Evolutionary conservation across 2,329 filamentous ascomycete genomes (phyloP), one percentile per base, ranked within the genome.

Genomic region (Microascus cirrosus): DNA sequence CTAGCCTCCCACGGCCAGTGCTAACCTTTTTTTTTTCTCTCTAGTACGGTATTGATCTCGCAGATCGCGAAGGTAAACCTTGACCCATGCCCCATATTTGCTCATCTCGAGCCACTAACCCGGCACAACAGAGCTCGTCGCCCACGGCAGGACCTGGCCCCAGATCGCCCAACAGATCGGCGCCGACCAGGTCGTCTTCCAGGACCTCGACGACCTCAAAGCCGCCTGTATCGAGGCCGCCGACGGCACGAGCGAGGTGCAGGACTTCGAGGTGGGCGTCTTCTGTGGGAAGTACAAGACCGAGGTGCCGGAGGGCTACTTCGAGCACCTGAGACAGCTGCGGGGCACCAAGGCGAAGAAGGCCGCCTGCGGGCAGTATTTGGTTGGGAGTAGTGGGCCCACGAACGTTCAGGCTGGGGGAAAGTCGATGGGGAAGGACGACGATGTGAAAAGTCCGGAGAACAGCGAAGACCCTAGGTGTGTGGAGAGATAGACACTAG

Each of bases 281-380:
- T 96, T 97, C 74, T 90, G 85, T 67, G 93, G 93, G 53, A 83
- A 85, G 62, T 96, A 96, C 71, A 79, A 89, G 61, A 96, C 93
- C 0, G 83, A 84, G 0, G 87, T 96, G 1, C 82, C 86, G 1
- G 80, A 85, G 7, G 85, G 81, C 42, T 96, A 96, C 73, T 94
- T 96, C 64, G 83, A 89, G 63, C 89, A 90, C 65, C 77, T 95
- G 5, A 86, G 45, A 1, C 45, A 13, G 5, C 45, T 50, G n/a
- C 45, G 45, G 6, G n/a, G 45, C 55, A 50, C 24, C 13, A 28
- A 25, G 4, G 28, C 4, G 34, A 25, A n/a, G 52, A 42, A 36
- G 22, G 55, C 13, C 13, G 48, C 45, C 13, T n/a, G 20, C 18
- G 22, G 32, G 15, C 39, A 15, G 39, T 45, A n/a, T 24, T 15